Conservation (phyloP, 208 protist genomes). For the Herpetomonas samuelpessoai region DNA sequence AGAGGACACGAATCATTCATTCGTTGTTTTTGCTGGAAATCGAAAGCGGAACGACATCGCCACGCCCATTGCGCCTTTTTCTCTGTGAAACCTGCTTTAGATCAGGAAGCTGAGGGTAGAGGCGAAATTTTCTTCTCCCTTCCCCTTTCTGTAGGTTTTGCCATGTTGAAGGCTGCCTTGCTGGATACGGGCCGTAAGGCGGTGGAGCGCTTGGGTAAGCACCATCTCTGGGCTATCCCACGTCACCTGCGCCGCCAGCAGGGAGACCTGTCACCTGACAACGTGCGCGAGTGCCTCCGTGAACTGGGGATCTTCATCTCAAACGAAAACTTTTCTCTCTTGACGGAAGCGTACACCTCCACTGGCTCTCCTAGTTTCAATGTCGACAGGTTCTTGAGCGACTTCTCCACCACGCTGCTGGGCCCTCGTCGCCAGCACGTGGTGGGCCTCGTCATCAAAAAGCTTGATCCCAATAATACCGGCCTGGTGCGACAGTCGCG, state of each 20-base stretch:
- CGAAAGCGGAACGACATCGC: too few relatives aligned
- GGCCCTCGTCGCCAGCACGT: conserved; percentile 60
- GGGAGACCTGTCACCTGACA: conserved; percentile 17
- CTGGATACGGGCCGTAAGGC: conserved; percentile 47
- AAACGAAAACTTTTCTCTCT: conserved; percentile 44
- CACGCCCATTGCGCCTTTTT: too few relatives aligned
- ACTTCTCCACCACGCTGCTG: conserved; percentile 33
- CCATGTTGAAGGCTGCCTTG: conserved; percentile 18
- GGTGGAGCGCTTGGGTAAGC: conserved; percentile 58
- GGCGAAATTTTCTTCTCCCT: too few relatives aligned
- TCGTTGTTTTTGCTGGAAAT: too few relatives aligned
- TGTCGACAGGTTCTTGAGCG: conserved; percentile 29
- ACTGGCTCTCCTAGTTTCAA: conserved; percentile 7
- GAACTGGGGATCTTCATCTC: conserved; percentile 58
- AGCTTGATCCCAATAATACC: conserved; percentile 46
- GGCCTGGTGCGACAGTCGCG: conserved; percentile 39
- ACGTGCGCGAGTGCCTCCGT: conserved; percentile 63
- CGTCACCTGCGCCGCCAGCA: conserved; percentile 28
- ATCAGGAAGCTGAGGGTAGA: too few relatives aligned
- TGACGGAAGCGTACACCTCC: conserved; percentile 28
- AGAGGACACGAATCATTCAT: too few relatives aligned
- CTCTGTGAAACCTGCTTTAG: too few relatives aligned
- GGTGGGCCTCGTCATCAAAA: conserved; percentile 52
- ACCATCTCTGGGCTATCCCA: conserved; percentile 65
- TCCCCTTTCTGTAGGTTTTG: too few relatives aligned